Conservation (phyloP, 768 basidiomycete species). For the Erythrobasidium yunnanense region DNA sequence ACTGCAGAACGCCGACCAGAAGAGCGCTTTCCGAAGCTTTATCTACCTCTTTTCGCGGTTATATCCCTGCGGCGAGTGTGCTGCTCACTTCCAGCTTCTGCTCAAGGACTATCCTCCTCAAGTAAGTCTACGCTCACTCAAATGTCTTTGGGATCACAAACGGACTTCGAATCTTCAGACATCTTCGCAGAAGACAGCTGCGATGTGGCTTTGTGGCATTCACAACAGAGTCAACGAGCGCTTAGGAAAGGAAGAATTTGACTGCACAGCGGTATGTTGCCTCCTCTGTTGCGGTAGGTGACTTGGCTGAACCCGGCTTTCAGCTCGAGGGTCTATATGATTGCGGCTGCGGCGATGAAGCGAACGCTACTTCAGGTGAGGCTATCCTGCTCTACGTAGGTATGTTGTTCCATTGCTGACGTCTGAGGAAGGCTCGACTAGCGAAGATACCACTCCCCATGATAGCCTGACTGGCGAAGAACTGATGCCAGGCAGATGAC, state of each 20-base stretch:
- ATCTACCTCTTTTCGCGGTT: conserved; percentile 52
- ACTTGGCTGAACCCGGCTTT: background rate
- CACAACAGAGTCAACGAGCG: conserved; percentile 86
- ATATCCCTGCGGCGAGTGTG: conserved; percentile 83
- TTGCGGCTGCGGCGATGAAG: conserved; percentile 30
- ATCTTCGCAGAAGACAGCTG: conserved; percentile 49
- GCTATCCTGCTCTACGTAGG: too few species aligned
- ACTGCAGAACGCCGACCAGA: conserved; percentile 16
- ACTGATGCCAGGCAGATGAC: conserved; percentile 22
- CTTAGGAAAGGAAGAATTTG: conserved; percentile 71
- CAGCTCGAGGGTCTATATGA: conserved; percentile 29
- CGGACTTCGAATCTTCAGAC: background rate
- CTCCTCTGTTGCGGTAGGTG: background rate
- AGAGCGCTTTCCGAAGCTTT: conserved; percentile 18
- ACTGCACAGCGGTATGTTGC: conserved; percentile 57
- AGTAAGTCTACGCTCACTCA: conserved; percentile 49
- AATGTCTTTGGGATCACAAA: background rate
- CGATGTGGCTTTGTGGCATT: conserved; percentile 76
- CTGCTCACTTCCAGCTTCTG: conserved; percentile 64
- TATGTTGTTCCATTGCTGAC: too few species aligned
- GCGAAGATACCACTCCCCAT: background rate
- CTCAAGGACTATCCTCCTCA: conserved; percentile 55
- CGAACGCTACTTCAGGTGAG: background rate
- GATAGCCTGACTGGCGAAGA: conserved; percentile 29
- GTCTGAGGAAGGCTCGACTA: too few species aligned